Evolutionary conservation across 2,329 filamentous ascomycete species (phyloP).

Genomic region (Neoascochyta sp.): DNA sequence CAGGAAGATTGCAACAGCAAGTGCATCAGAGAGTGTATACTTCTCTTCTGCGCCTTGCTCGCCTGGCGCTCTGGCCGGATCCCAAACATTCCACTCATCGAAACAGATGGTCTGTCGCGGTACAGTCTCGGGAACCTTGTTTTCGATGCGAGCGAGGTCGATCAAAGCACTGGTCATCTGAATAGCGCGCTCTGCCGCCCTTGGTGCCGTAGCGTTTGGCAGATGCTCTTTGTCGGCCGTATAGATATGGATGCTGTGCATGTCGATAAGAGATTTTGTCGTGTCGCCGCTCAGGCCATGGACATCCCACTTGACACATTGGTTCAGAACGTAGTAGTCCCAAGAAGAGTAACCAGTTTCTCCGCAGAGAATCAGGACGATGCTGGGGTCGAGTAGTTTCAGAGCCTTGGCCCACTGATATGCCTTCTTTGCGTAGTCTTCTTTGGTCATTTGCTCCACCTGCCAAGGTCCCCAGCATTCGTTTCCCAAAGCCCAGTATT

Average conservation of each 20-base stretch:
- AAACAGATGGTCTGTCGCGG: slow-evolving; percentile 70
- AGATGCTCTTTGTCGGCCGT: slow-evolving; percentile 54
- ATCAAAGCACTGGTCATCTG: slow-evolving; percentile 66
- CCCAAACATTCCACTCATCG: slow-evolving; percentile 85
- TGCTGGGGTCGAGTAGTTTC: slow-evolving; percentile 65
- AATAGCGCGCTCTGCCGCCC: slow-evolving; percentile 69
- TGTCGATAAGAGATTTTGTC: slow-evolving; percentile 59
- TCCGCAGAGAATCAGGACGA: slow-evolving; percentile 71
- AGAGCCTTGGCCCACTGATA: slow-evolving; percentile 70
- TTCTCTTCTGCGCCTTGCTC: slow-evolving; percentile 67
- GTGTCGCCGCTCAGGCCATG: slow-evolving; percentile 49
- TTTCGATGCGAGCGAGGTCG: slow-evolving; percentile 69
- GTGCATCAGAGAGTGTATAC: slow-evolving; percentile 68
- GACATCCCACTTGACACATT: slow-evolving; percentile 57
- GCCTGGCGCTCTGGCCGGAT: slow-evolving; percentile 66
- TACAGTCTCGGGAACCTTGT: slow-evolving; percentile 57
- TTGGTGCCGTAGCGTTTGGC: slow-evolving; percentile 52
- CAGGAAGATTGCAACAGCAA: slow-evolving; percentile 71
- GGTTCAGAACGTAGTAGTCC: slow-evolving; percentile 70
- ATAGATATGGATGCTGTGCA: slow-evolving; percentile 80
- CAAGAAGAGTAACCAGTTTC: slow-evolving; percentile 65
- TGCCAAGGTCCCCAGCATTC: slow-evolving; percentile 66
- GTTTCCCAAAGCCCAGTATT: slow-evolving; percentile 85
- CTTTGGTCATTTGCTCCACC: slow-evolving; percentile 65
- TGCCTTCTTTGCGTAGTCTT: slow-evolving; percentile 65